Base-by-base conservation (phyloP, 106 monocot genomes). In the Allium fistulosum region DNA sequence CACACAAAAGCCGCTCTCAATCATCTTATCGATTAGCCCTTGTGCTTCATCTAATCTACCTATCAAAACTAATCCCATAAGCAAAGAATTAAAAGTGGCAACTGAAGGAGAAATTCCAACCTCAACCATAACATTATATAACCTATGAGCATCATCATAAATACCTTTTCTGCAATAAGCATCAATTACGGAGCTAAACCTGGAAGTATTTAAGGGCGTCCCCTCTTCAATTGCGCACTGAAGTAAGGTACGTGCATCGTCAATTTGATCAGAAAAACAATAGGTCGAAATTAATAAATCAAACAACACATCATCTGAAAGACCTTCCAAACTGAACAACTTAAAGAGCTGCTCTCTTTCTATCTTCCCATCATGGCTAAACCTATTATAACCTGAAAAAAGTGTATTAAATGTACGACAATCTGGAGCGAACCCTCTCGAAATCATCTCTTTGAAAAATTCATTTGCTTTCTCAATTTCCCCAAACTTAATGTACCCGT, bases 401-500 rank as follows among this genome's bases (percentile, higher is more conserved):
- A 96, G 75, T 57, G 80, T 96, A 80, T 96, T 96, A 53, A 86
- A 80, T 14, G 91, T 91, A 53, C 82, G 86, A 60, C 75, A 85
- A 78, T 96, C 95, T 9, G 95, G 91, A 2, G 70, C 57, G 16
- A 84, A 66, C 28, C 88, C 85, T 37, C 68, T 85, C 49, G 18
- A 64, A n/a, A 62, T 74, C 91, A 96, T 91, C 67, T 88, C 74
- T 15, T 49, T 26, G 69, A 73, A 88, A 59, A 71, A 77, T 13
- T 49, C 26, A 65, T 60, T 53, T 1, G 88, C 91, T 63, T 77
- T 51, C 12, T 82, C 82, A 10, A 96, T 68, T 73, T 72, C 76
- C 50, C 91, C 95, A 4, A 80, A 80, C 71, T 96, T 91, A 9
- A 79, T 74, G 80, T 91, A 88, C 62, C 95, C 95, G 80, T 82